Base-by-base conservation (phyloP, 257 asterid genomes). In the Scutellaria baicalensis region DNA sequence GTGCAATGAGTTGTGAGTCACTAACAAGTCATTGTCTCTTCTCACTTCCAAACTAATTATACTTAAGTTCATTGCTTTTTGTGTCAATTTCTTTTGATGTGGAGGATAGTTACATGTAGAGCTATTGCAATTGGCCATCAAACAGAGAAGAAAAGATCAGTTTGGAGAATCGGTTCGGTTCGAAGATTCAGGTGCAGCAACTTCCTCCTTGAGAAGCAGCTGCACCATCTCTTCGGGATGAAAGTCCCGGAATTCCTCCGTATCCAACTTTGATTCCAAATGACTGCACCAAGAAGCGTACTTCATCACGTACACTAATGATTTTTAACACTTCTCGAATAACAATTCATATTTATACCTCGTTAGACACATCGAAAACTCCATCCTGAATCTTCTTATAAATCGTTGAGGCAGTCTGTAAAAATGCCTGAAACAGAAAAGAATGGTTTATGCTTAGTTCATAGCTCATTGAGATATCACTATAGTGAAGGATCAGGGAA, bases 341-440 rank as follows among this genome's bases (percentile, higher is more conserved):
- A 8, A 20, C 11, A 1, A 20, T 42, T 18, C 6, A 10, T 44
- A 44, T 11, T 8, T 0, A 55, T 66, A 90, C 95, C 95, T 90
- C 97, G 59, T 86, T 88, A 49, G 95, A 86, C 51, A 86, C 86
- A 14, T 90, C 96, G 44, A 88, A 86, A 43, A 82, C 86, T 68
- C 96, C 96, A 69, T 90, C 93, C 77, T 86, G 93, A 65, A 90
- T 86, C 84, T 88, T 90, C 88, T 83, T 88, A 57, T 88, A 88
- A 70, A 90, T 90, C 6, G 91, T 80, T 47, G 89, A 78, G 5
- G 97, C 89, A 6, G 97, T 88, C 73, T 78, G 85, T 80, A 88
- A 78, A 50, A 90, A 90, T 18, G 97, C 91, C 95, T 90, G 81
- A 16, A 54, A 71, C 9, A 14, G 18, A 70, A 63, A 3, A 33